Conservation (phyloP, 345 rosid genomes). For the Murraya paniculata region DNA sequence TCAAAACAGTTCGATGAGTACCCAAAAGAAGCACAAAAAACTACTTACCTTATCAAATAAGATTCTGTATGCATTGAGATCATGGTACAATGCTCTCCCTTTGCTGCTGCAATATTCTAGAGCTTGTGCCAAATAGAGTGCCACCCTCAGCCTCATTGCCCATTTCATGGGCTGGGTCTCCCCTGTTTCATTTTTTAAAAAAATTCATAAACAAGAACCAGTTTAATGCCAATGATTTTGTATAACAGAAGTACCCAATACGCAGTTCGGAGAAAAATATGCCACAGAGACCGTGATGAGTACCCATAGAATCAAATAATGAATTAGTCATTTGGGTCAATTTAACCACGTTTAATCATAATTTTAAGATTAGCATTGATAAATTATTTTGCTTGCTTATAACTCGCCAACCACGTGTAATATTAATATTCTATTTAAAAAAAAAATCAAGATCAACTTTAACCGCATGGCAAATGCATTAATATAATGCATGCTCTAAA, state of each 20-base stretch:
- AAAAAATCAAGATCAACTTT: not conserved
- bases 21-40: slow-evolving; percentile 1
- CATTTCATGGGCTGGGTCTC: slow-evolving; percentile 97
- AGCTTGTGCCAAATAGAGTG: slow-evolving; percentile 84
- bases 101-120: slow-evolving; percentile 79
- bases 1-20: not conserved
- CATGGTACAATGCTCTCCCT: slow-evolving; percentile 94
- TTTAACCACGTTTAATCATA: not conserved
- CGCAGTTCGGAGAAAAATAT: not conserved
- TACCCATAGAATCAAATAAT: not conserved
- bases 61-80: slow-evolving; percentile 91
- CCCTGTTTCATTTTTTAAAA: slow-evolving; percentile 43
- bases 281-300: not conserved
- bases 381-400: not conserved
- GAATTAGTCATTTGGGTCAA: not conserved
- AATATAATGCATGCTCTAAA: not conserved
- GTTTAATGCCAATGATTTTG: not conserved
- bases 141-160: slow-evolving; percentile 96
- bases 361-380: not conserved
- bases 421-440: not conserved
- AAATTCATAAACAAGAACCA: too few relatives aligned
- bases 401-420: too few relatives aligned
- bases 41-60: slow-evolving; percentile 78
- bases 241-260: not conserved
- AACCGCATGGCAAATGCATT: not conserved